These are phyloP conservation scores for Clitopilus hobsonii DNA, from an alignment of 768 basidiomycete species.

Conservation along the genomic window DNA sequence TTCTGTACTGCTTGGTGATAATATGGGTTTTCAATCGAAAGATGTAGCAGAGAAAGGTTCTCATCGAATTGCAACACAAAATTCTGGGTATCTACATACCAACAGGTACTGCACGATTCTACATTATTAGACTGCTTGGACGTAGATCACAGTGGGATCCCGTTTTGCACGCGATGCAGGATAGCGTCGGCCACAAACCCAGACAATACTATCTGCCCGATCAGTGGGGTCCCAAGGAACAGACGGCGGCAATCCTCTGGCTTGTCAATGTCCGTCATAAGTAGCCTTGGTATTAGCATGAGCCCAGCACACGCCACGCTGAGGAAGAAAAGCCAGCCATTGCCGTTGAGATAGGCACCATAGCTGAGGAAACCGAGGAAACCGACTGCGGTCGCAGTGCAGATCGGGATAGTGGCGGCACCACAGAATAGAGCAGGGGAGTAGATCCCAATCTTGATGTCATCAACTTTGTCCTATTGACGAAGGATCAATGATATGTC, in stretches of 20 bases:
- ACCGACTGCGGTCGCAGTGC: constrained; percentile 34
- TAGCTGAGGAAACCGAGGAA: constrained; percentile 41
- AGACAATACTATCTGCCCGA: constrained; percentile 22
- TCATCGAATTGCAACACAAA: too few relatives aligned
- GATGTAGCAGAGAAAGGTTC: too few relatives aligned
- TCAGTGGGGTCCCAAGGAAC: constrained; percentile 19
- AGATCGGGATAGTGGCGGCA: constrained; percentile 39
- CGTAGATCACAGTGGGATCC: constrained; percentile 13
- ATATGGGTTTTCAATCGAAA: neutral
- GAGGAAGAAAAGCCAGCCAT: constrained; percentile 32
- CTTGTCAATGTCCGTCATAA: constrained; percentile 20
- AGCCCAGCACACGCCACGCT: constrained; percentile 13
- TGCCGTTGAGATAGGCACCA: constrained; percentile 39
- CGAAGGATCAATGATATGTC: neutral
- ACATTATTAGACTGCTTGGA: too few relatives aligned
- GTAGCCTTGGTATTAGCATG: constrained; percentile 14
- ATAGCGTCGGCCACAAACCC: constrained; percentile 21
- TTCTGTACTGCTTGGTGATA: neutral
- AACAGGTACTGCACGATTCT: too few relatives aligned
- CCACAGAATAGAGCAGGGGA: constrained; percentile 57
- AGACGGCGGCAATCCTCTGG: constrained; percentile 20
- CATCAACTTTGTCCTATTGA: constrained; percentile 56
- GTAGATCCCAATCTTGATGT: constrained; percentile 49
- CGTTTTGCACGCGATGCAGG: constrained; percentile 10
- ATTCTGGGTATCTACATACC: too few relatives aligned